Base-by-base conservation (phyloP, 2,329 filamentous ascomycete species). In the Beauveria scarabaeidicola region DNA sequence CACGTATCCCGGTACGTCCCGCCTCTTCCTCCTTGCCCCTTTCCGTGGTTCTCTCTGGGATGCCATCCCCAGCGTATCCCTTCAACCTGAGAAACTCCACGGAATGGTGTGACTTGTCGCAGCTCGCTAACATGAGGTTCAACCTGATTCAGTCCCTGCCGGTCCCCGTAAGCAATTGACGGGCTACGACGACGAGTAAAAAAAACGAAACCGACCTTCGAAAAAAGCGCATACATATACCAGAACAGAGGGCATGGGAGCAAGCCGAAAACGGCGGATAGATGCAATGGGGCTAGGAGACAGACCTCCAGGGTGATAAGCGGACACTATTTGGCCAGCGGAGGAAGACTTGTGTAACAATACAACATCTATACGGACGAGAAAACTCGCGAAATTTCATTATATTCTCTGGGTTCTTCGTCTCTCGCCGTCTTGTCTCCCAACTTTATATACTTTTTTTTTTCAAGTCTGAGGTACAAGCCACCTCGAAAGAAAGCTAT, bases 1-100 rank as follows among this genome's bases (percentile, higher is more conserved):
- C 74, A 95, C 91, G 72, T 99, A 97, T 80, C 94, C 94, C 62
- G 84, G 93, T 97, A 83, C 73, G 90, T 83, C 40, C 4, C 48
- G 10, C 9, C 19, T 15, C 8, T 21, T 5, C 19, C 19, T 27
- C 29, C 29, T 23, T 25, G 5, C 29, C n/a, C n/a, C 48, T 11
- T 11, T n/a, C 48, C 5, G 25, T n/a, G 48, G 36, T 19, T 51
- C 9, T 41, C 7, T 19, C 15, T 1, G 7, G 29, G 5, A 36
- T 36, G 11, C 32, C 32, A 36, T 15, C 15, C 5, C 0, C 4
- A 36, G 32, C 32, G 11, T 36, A 11, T 5, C 11, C 10, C 32
- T 36, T 36, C 32, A 15, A 36, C 5, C 32, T 36, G 36, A 29
- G 9, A 36, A 11, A 21, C 3, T 15, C 15, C 32, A 36, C 13